Conservation (phyloP, 176 grass and related monocot species). For the Phoenix dactylifera region DNA sequence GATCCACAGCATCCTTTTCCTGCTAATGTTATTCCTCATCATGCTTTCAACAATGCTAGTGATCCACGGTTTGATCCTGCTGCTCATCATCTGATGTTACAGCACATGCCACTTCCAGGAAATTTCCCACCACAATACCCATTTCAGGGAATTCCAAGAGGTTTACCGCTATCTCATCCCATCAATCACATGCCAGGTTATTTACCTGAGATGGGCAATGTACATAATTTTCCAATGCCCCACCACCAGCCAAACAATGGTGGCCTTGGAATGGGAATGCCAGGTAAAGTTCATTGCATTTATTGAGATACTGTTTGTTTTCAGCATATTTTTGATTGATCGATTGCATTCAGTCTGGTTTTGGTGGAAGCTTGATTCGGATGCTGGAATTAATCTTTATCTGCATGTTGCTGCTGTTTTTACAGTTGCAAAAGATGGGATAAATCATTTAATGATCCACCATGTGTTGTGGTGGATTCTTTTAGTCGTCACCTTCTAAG, state of each 20-base stretch:
- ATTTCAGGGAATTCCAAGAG: conserved; percentile 51
- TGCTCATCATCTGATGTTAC: conserved; percentile 61
- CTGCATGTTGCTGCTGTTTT: no score
- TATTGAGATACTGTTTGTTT: conserved; percentile 2
- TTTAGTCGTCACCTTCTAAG: no score
- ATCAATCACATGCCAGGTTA: conserved; percentile 53
- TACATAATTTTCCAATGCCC: conserved; percentile 71
- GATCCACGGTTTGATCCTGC: conserved; percentile 44
- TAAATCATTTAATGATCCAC: no score
- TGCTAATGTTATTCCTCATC: conserved; percentile 49
- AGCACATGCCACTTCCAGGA: conserved; percentile 45
- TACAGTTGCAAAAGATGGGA: no score
- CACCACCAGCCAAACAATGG: conserved; percentile 56
- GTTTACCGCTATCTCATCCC: conserved; percentile 51
- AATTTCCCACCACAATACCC: conserved; percentile 33
- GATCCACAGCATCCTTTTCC: conserved; percentile 43
- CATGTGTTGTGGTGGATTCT: no score
- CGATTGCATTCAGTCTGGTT: background rate
- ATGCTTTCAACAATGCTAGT: conserved; percentile 29
- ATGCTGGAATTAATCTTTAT: no score
- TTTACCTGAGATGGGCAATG: conserved; percentile 62
- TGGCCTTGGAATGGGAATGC: conserved; percentile 51
- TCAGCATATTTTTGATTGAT: conserved; percentile 4
- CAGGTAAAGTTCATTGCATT: conserved; percentile 41
- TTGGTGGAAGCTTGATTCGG: no score